A percentile compares a stretch with the other conserved stretches of the same genome.
Conservation (phyloP, 768 basidiomycete species). For the Leccinum incarnatum region DNA sequence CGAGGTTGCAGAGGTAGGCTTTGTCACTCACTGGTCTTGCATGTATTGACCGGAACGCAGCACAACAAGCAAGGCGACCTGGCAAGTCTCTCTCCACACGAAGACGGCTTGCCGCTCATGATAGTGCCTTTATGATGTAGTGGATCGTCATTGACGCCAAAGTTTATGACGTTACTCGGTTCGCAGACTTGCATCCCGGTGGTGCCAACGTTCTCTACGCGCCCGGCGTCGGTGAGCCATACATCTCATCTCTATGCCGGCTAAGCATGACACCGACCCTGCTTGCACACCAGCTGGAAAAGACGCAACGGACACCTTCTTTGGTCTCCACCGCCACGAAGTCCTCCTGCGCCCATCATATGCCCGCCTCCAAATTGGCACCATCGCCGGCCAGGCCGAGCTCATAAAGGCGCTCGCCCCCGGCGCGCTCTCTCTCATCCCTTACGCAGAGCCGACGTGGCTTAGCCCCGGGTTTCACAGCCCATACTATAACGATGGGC, state of each 20-base stretch:
- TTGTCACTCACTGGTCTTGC: neutral
- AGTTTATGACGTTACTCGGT: slow-evolving; percentile 79
- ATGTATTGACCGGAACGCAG: slow-evolving; percentile 37
- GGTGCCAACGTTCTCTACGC: slow-evolving; percentile 73
- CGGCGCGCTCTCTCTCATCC: slow-evolving; percentile 71
- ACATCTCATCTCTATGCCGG: neutral
- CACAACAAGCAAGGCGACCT: slow-evolving; percentile 87
- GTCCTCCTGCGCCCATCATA: slow-evolving; percentile 74
- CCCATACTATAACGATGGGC: slow-evolving; percentile 77
- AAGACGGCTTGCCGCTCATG: slow-evolving; percentile 1
- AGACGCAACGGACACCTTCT: slow-evolving; percentile 80
- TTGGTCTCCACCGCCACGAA: slow-evolving; percentile 80
- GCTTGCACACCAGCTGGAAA: slow-evolving; percentile 50
- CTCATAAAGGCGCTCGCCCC: slow-evolving; percentile 50
- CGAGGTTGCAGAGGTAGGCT: slow-evolving; percentile 65
- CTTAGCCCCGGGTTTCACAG: slow-evolving; percentile 61
- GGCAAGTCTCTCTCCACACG: slow-evolving; percentile 38
- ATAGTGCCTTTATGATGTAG: slow-evolving; percentile 32
- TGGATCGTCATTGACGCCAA: slow-evolving; percentile 83
- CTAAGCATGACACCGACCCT: neutral
- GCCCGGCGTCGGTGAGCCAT: slow-evolving; percentile 55
- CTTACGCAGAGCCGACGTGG: slow-evolving; percentile 88
- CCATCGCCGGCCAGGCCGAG: slow-evolving; percentile 54
- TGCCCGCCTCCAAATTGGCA: slow-evolving; percentile 65
- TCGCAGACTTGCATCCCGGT: slow-evolving; percentile 82